phyloP scores from a whole-genome alignment of 139 green algal species.

The Tetradesmus obliquus region DNA sequence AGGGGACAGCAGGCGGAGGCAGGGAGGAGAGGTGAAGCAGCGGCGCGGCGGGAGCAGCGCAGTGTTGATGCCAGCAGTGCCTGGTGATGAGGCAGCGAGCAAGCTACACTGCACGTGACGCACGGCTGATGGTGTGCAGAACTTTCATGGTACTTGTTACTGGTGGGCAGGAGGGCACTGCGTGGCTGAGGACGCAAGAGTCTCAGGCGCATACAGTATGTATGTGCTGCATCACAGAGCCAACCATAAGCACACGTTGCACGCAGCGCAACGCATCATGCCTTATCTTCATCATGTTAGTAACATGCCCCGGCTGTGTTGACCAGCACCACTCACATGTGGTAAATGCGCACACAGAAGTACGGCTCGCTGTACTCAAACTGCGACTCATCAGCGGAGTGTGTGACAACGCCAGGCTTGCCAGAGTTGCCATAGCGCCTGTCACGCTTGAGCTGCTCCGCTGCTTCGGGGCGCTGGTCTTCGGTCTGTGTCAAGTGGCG shows the following conservation, averaged over 20 bases:
- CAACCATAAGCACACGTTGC: too few species aligned
- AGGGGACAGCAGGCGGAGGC: neutral
- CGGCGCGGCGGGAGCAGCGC: neutral
- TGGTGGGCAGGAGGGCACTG: too few species aligned
- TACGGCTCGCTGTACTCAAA: slow-evolving; percentile 32
- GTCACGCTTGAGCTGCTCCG: neutral
- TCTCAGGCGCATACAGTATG: too few species aligned
- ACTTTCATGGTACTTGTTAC: neutral
- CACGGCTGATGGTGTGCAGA: neutral
- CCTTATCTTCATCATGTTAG: too few species aligned
- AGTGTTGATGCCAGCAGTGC: neutral
- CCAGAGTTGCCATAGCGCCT: neutral
- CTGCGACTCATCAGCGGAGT: neutral
- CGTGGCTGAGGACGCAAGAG: too few species aligned
- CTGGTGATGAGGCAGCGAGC: neutral
- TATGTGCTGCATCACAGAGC: too few species aligned
- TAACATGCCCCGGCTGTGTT: too few species aligned
- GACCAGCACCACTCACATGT: neutral
- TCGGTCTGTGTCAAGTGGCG: neutral
- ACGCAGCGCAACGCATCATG: too few species aligned
- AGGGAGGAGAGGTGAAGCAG: neutral
- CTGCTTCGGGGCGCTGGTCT: neutral
- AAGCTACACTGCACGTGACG: neutral
- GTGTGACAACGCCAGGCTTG: neutral
- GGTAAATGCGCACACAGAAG: slow-evolving; percentile 27